Percentiles rank a stretch among this genome's conserved stretches.
Conservation (phyloP, 2,329 filamentous ascomycete species). For the Fusarium duplospermum region DNA sequence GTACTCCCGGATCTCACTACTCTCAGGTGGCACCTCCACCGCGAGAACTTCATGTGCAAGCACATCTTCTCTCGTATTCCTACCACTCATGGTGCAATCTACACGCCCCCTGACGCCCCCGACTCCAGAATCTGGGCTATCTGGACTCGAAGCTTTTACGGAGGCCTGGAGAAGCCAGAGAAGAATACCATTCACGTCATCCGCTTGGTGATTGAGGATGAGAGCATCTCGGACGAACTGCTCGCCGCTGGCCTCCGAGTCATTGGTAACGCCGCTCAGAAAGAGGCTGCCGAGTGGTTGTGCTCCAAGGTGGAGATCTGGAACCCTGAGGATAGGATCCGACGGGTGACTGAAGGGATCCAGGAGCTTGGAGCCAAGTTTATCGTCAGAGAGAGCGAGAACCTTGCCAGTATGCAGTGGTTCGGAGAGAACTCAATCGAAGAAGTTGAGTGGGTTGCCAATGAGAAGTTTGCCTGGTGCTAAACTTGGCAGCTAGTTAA, state of each 20-base stretch:
- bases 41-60: slow-evolving; percentile 81
- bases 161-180: slow-evolving; percentile 61
- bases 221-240: slow-evolving; percentile 51
- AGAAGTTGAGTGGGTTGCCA: slow-evolving; percentile 76
- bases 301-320: slow-evolving; percentile 81
- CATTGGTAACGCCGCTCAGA: slow-evolving; percentile 74
- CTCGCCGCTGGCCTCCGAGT: slow-evolving; percentile 67
- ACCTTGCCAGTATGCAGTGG: slow-evolving; percentile 79
- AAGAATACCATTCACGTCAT: slow-evolving; percentile 78
- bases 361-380: slow-evolving; percentile 61
- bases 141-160: slow-evolving; percentile 77
- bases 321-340: slow-evolving; percentile 76
- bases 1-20: slow-evolving; percentile 49
- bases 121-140: slow-evolving; percentile 77
- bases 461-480: slow-evolving; percentile 85
- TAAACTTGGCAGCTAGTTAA: slow-evolving; percentile 49
- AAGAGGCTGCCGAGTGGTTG: slow-evolving; percentile 77
- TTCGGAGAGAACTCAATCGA: slow-evolving; percentile 66
- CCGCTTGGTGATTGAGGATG: slow-evolving; percentile 74
- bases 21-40: slow-evolving; percentile 72
- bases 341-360: slow-evolving; percentile 56
- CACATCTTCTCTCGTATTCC: slow-evolving; percentile 70
- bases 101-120: slow-evolving; percentile 57
- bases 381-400: slow-evolving; percentile 70
- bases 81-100: slow-evolving; percentile 76